These are phyloP conservation scores for Myrica gale DNA, from an alignment of 306 rosid genomes.

Conservation along the genomic window DNA sequence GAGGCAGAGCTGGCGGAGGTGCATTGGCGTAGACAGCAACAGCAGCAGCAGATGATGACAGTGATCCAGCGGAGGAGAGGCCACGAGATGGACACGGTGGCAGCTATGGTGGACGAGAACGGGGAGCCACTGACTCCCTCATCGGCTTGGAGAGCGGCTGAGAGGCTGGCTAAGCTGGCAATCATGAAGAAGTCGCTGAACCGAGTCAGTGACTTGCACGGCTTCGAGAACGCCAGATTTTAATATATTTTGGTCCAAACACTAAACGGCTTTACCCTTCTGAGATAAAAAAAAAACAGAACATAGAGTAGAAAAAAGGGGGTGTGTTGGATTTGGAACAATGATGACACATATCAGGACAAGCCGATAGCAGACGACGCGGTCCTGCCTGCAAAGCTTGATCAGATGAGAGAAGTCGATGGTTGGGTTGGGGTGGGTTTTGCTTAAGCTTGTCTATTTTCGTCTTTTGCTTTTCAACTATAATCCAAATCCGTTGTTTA, in stretches of 20 bases:
- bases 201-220: slow-evolving; percentile 77
- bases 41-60: slow-evolving; percentile 33
- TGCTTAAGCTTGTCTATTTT: slow-evolving; percentile 27
- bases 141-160: slow-evolving; percentile 86
- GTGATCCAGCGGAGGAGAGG: slow-evolving; percentile 53
- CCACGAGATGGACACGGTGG: slow-evolving; percentile 27
- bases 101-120: slow-evolving; percentile 47
- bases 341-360: slow-evolving; percentile 21
- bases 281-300: neutral
- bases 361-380: slow-evolving; percentile 41
- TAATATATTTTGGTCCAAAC: slow-evolving; percentile 11
- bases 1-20: slow-evolving; percentile 75
- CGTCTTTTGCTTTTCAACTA: slow-evolving; percentile 24
- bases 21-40: slow-evolving; percentile 58
- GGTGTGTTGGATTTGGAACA: slow-evolving; percentile 20
- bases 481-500: neutral
- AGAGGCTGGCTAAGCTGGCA: slow-evolving; percentile 79
- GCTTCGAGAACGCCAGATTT: slow-evolving; percentile 89
- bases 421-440: slow-evolving; percentile 2
- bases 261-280: neutral
- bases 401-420: neutral
- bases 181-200: slow-evolving; percentile 70
- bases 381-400: slow-evolving; percentile 27
- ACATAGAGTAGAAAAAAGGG: slow-evolving; percentile 14
- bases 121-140: slow-evolving; percentile 83